Percentiles rank a stretch among this genome's conserved stretches.
phyloP scores from a whole-genome alignment of 2,329 filamentous ascomycete genomes.

The Diplodia sapinea region DNA sequence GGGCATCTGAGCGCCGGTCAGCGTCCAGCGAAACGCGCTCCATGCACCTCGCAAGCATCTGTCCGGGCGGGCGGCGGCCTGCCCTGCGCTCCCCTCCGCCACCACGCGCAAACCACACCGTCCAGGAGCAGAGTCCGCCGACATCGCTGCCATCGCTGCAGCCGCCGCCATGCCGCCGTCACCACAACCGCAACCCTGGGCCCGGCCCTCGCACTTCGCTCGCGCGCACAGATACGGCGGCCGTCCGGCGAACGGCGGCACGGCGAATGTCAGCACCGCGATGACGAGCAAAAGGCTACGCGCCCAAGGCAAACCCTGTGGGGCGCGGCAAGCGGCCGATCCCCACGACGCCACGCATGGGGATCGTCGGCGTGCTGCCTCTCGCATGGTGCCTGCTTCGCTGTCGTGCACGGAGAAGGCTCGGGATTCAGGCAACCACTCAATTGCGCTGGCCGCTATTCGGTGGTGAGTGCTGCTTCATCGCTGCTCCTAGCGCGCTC shows the following conservation, averaged over 20 bases:
- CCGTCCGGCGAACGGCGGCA: background rate
- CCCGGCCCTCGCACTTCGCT: background rate
- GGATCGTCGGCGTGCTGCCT: conserved; percentile 22
- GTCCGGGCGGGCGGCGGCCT: conserved; percentile 7
- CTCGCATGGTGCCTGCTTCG: conserved; percentile 18
- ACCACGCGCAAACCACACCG: background rate
- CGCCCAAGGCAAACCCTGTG: conserved; percentile 2
- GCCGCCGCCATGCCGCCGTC: background rate
- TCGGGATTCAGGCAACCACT: conserved; percentile 18
- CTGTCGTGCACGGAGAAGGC: conserved; percentile 23
- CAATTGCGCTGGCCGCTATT: conserved; percentile 1
- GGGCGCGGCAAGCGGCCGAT: conserved; percentile 27
- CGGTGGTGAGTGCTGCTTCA: background rate
- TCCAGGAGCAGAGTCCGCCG: background rate
- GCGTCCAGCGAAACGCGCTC: background rate
- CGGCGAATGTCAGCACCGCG: conserved; percentile 13
- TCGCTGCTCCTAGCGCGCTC: conserved; percentile 3
- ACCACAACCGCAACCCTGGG: no score
- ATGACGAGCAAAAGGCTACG: conserved; percentile 6
- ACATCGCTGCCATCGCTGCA: conserved; percentile 16
- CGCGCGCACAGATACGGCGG: background rate
- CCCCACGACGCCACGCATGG: conserved; percentile 22
- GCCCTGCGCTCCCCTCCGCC: conserved; percentile 2
- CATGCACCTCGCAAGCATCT: background rate
- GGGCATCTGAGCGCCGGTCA: conserved; percentile 22